Evolutionary conservation across 1,284 basidiomycete species (phyloP).

Genomic region (Dichomitus squalens): DNA sequence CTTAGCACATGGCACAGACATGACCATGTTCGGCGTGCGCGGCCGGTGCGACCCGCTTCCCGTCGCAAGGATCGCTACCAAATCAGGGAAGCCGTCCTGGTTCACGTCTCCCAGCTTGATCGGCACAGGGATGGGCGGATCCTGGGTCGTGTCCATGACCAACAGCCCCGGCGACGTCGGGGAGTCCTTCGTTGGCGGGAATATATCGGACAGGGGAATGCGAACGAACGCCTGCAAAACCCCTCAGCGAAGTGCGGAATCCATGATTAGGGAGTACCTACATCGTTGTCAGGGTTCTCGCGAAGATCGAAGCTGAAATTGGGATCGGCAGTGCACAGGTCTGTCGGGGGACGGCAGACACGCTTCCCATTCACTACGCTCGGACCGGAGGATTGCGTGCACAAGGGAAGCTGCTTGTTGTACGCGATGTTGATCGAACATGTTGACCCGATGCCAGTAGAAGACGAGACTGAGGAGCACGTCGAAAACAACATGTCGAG

Average conservation of each 20-base stretch:
- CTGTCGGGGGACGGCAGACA: constrained; percentile 75
- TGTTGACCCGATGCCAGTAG: constrained; percentile 68
- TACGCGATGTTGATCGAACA: constrained; percentile 93
- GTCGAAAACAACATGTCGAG: constrained; percentile 94
- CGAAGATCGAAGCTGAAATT: constrained; percentile 79
- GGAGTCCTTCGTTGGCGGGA: constrained; percentile 42
- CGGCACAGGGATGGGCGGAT: constrained; percentile 72
- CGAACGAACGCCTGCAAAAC: constrained; percentile 62
- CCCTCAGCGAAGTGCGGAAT: neutral
- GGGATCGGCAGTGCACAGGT: constrained; percentile 83
- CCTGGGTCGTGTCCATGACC: constrained; percentile 64
- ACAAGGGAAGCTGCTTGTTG: constrained; percentile 90
- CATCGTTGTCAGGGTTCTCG: constrained; percentile 54
- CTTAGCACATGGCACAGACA: constrained; percentile 71
- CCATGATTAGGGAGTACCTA: constrained; percentile 36
- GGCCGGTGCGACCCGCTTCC: constrained; percentile 38
- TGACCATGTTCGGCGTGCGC: constrained; percentile 68
- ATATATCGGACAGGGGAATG: constrained; percentile 67
- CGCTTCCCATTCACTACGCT: constrained; percentile 51
- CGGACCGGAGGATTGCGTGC: constrained; percentile 53
- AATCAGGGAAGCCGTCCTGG: constrained; percentile 94
- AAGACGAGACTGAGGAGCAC: constrained; percentile 71
- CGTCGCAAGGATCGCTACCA: constrained; percentile 69
- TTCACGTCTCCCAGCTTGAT: constrained; percentile 90
- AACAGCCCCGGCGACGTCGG: constrained; percentile 58